Evolutionary conservation across 345 rosid genomes (phyloP), one percentile per base, ranked within the genome.

Genomic region (Nasturtium officinale): DNA sequence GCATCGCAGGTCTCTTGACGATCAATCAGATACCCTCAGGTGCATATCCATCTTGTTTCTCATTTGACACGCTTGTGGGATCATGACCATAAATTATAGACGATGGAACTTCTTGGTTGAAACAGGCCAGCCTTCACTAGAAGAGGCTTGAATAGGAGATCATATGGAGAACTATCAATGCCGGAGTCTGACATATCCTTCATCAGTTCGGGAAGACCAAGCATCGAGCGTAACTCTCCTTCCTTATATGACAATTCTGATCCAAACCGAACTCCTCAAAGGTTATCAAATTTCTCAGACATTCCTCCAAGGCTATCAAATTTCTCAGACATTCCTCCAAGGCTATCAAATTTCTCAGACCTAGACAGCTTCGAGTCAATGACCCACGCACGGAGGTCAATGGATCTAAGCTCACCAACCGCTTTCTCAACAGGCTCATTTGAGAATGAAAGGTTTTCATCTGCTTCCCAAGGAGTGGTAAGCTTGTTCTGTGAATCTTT

Each of bases 161-260:
- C 85, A 26, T 81, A 82, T 26, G 85, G 84, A 20, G 95, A 87
- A 2, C 61, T 83, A 9, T 55, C 83, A 1, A 13, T 68, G n/a
- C 74, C 86, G 1, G 92, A 89, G 42, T 63, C 85, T 16, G 96
- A 88, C 74, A 83, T 89, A 80, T 91, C 92, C 23, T 91, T 81
- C 52, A 89, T 87, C 32, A 89, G 91, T 84, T 80, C 91, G 2
- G 91, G 91, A 26, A 86, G 95, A 73, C 87, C 90, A 11, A 89
- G 95, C 72, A 45, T 76, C 7, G 97, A 93, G 40, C 84, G 90
- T 12, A 75, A 76, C 60, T 89, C 81, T 45, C 86, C 82, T 28
- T 29, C 84, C 21, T 74, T 80, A 26, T 79, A 70, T 33, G 94
- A 89, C 42, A 71, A 20, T 63, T 20, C 65, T 47, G 93, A 88